These are phyloP conservation scores for Magnaporthiopsis rhizophila DNA, from an alignment of 2,329 filamentous ascomycete genomes.

Conservation along the genomic window DNA sequence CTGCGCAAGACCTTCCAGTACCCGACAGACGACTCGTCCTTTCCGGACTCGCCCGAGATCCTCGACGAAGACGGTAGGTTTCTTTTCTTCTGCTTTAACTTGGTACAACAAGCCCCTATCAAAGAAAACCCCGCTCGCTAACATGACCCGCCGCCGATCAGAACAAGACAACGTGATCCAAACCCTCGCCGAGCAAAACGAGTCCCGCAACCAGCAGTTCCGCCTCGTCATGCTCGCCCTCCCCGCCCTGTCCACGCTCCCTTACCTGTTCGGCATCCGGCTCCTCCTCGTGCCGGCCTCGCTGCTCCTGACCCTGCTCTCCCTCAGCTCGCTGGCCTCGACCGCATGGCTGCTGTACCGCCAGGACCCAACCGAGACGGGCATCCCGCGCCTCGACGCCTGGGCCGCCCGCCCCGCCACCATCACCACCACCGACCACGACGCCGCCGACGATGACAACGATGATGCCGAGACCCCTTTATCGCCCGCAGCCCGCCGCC, in stretches of 20 bases:
- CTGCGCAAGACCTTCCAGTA: constrained; percentile 74
- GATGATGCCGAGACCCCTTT: not conserved
- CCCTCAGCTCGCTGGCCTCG: constrained; percentile 53
- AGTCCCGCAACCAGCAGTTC: constrained; percentile 49
- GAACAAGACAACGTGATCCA: constrained; percentile 60
- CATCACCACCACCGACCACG: constrained; percentile 9
- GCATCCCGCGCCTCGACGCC: constrained; percentile 40
- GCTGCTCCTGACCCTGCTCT: constrained; percentile 42
- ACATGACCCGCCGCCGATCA: constrained; percentile 17
- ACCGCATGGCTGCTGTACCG: constrained; percentile 54
- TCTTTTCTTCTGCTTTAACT: constrained; percentile 8
- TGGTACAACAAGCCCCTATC: too few species aligned
- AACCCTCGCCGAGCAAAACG: constrained; percentile 46
- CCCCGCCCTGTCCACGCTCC: constrained; percentile 26
- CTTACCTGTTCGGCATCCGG: constrained; percentile 20
- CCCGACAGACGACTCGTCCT: constrained; percentile 48
- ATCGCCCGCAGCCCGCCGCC: not conserved
- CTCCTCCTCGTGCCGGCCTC: constrained; percentile 19
- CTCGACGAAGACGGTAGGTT: constrained; percentile 66
- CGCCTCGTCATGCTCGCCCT: constrained; percentile 44
- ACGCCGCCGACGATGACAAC: not conserved
- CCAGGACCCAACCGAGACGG: constrained; percentile 46
- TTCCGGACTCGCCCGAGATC: constrained; percentile 46
- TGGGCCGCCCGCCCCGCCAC: constrained; percentile 26
- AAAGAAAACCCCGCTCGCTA: not conserved